Base-by-base conservation (phyloP, 148 eudicot species). In the Amaranthus hypochondriacus region DNA sequence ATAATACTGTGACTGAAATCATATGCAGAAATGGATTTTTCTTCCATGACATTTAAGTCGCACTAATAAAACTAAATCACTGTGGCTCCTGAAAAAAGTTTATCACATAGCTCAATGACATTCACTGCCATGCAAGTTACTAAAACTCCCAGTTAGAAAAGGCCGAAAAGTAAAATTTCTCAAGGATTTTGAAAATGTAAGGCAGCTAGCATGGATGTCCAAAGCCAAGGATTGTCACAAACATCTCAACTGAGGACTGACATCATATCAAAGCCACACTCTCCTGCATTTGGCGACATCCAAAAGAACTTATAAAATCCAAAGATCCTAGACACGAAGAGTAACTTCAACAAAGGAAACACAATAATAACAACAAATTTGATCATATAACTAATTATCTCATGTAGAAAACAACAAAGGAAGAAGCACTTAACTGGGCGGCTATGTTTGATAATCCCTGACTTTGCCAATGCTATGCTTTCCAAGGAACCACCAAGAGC, bases 401-500 rank as follows among this genome's bases (percentile, higher is more conserved):
- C 47, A 66, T 50, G 47, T 46, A 76, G 73, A 61, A 14, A 39
- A 64, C 51, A 13, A 62, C 49, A 53, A 56, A 73, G 75, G 79
- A 78, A 83, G 82, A 82, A 88, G 84, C 96, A 89, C 97, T 85
- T 79, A 88, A 94, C 98, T 85, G 98, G 98, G 75, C 96, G 74
- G 53, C 83, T 81, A 43, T 83, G 78, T 83, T 95, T 95, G 71
- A 93, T 86, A 71, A 93, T 87, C 86, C 98, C 96, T 39, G 96
- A 93, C 81, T 93, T 93, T 73, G 98, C 98, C 61, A 77, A 63
- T 44, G 98, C 96, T 75, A 93, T 90, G 83, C 98, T 89, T 76
- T 93, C 94, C 83, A 93, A 79, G 71, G 94, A 89, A 67, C 98
- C 98, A 60, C 96, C 98, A 75, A 93, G 94, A 77, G 96, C 96